phyloP scores from a whole-genome alignment of 441 rosid species.

The Erodium chrysanthum region DNA sequence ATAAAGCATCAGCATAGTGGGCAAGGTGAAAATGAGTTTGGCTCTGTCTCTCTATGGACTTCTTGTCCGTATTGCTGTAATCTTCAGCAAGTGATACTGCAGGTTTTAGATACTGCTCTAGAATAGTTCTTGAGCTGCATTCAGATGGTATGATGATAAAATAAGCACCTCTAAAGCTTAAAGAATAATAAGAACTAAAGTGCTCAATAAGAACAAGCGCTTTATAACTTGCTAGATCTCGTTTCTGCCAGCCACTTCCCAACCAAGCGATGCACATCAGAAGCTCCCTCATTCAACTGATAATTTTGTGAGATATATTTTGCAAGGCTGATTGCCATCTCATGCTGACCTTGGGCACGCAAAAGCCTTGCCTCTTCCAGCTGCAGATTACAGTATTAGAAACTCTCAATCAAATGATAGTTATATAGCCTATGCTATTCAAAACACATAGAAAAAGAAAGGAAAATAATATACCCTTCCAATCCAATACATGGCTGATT shows the following conservation, averaged over 20 bases:
- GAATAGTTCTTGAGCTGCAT: conserved; percentile 85
- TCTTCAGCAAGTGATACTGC: conserved; percentile 77
- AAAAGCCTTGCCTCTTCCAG: conserved; percentile 92
- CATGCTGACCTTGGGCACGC: conserved; percentile 89
- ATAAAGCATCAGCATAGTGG: conserved; percentile 89
- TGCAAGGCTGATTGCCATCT: conserved; percentile 90
- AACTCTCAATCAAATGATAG: not conserved
- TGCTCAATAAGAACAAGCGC: conserved; percentile 15
- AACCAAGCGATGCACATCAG: conserved; percentile 73
- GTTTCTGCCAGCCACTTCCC: conserved; percentile 99
- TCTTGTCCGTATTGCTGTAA: conserved; percentile 42
- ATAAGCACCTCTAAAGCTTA: conserved; percentile 20
- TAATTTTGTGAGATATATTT: conserved; percentile 64
- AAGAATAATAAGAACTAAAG: conserved; percentile 16
- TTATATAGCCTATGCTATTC: not conserved
- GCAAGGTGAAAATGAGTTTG: conserved; percentile 89
- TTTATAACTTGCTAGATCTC: conserved; percentile 83
- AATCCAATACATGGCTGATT: conserved; percentile 53
- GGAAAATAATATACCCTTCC: conserved; percentile 58
- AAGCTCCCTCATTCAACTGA: conserved; percentile 51
- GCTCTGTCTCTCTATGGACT: conserved; percentile 64
- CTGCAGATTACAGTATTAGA: conserved; percentile 29
- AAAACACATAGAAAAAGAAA: conserved; percentile 2
- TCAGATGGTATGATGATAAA: conserved; percentile 16
- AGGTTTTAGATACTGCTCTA: conserved; percentile 87